Base-by-base conservation (phyloP, 805 yeast species). In the Candida taoyuanica region DNA sequence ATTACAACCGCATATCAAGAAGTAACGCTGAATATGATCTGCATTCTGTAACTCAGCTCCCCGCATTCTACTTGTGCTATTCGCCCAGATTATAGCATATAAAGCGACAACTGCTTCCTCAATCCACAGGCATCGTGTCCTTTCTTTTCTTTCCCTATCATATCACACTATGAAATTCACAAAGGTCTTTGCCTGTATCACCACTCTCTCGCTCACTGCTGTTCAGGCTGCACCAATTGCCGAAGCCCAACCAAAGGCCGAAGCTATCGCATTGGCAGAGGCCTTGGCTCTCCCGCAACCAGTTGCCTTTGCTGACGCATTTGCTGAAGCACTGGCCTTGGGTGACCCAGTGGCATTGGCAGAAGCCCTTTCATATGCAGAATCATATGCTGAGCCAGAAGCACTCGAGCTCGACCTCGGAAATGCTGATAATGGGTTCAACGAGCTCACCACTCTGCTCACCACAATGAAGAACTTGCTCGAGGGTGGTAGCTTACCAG, bases 221-320 rank as follows among this genome's bases (percentile, higher is more conserved):
- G 59, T 39, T 52, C 33, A 33, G 15, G 46, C 48, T 32, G 50
- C 48, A n/a, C 50, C 50, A 26, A 40, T 36, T 17, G 44, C 48
- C 24, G 34, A 19, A 17, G 27, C 46, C 17, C 21, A 37, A 7
- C 36, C 36, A 25, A 19, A 18, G 25, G 41, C 46, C 17, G 39
- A 36, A 8, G 42, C 50, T 9, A 23, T 40, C 18, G 42, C 44
- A 21, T 25, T 36, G 13, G 39, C 44, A 21, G 39, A 25, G 7
- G 31, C 37, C 9, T 8, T 28, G 16, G 37, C 37, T 13, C 23
- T 11, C 17, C 32, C 32, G 5, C 23, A 7, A n/a, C 32, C 32
- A 29, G n/a, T 14, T 9, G 39, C 38, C 13, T 12, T 5, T 21
- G 34, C 34, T 16, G 15, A 6, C 4, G 28, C 34, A 24, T 29